These are phyloP conservation scores for Boletus subparvulus DNA, from an alignment of 768 basidiomycete genomes.

Conservation along the genomic window DNA sequence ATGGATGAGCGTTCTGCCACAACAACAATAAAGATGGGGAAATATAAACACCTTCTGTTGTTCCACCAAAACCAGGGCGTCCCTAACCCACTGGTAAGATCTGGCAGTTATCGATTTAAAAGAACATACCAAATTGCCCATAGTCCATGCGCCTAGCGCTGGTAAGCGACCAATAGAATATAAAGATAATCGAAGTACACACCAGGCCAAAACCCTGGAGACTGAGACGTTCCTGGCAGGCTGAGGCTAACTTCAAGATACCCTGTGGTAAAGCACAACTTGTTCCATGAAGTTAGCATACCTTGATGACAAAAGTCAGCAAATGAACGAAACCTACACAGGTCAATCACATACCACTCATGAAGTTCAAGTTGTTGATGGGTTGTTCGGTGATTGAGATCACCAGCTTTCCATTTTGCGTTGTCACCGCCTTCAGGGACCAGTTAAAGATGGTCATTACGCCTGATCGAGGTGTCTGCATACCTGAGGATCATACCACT, in stretches of 20 bases:
- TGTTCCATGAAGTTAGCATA: slow-evolving; percentile 88
- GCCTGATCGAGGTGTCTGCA: slow-evolving; percentile 18
- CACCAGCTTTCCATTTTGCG: slow-evolving; percentile 72
- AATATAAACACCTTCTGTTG: slow-evolving; percentile 64
- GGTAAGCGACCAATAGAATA: slow-evolving; percentile 3
- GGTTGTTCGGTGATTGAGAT: slow-evolving; percentile 72
- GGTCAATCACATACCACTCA: slow-evolving; percentile 54
- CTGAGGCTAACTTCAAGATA: slow-evolving; percentile 84
- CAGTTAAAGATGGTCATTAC: neutral
- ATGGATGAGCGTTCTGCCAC: neutral
- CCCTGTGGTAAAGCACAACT: slow-evolving; percentile 91
- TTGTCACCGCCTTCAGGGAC: slow-evolving; percentile 58
- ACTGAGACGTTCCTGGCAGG: slow-evolving; percentile 59
- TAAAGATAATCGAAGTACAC: slow-evolving; percentile 30
- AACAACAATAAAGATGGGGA: neutral
- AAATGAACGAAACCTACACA: neutral
- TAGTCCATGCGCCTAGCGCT: slow-evolving; percentile 60
- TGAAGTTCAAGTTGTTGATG: slow-evolving; percentile 80
- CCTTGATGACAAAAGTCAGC: slow-evolving; percentile 34
- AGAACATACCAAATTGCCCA: slow-evolving; percentile 59
- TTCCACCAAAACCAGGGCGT: slow-evolving; percentile 85
- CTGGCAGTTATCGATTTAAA: neutral
- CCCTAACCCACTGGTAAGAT: slow-evolving; percentile 46
- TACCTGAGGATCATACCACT: slow-evolving; percentile 82
- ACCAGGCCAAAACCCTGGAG: slow-evolving; percentile 88